phyloP scores from a whole-genome alignment of 1,139 yeast species.

The Nadsonia commutata region DNA sequence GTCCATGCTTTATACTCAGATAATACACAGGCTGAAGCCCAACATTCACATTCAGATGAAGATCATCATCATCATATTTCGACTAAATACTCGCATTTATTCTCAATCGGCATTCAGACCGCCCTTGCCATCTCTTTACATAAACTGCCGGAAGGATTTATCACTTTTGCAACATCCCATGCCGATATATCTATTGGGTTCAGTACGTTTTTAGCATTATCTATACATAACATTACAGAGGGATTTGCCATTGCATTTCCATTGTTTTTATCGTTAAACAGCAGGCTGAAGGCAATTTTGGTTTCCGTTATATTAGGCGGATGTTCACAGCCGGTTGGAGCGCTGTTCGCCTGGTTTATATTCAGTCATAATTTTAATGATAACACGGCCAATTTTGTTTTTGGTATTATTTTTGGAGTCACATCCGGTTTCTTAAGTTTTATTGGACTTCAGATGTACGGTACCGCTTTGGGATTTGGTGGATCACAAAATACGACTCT shows the following conservation, averaged over 20 bases:
- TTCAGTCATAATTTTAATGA: constrained; percentile 29
- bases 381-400: constrained; percentile 14
- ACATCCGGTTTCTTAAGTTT: constrained; percentile 68
- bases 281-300: constrained; percentile 48
- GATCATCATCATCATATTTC: constrained; percentile 67
- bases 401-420: constrained; percentile 16
- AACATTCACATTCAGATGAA: neutral
- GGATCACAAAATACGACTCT: constrained; percentile 27
- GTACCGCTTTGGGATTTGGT: constrained; percentile 58
- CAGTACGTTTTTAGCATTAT: constrained; percentile 66
- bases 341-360: constrained; percentile 50
- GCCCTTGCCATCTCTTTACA: constrained; percentile 78
- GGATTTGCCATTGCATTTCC: constrained; percentile 94
- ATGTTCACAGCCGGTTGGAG: constrained; percentile 81
- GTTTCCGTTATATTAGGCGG: constrained; percentile 66
- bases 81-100: constrained; percentile 59
- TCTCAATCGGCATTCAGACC: constrained; percentile 83
- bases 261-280: constrained; percentile 53
- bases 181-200: constrained; percentile 64
- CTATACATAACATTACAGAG: constrained; percentile 86
- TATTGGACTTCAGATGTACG: constrained; percentile 75
- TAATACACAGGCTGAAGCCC: constrained; percentile 2
- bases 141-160: constrained; percentile 89
- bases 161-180: constrained; percentile 65
- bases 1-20: constrained; percentile 5